These are phyloP conservation scores for Pichia kluyveri DNA, from an alignment of 805 yeast species.

Conservation along the genomic window DNA sequence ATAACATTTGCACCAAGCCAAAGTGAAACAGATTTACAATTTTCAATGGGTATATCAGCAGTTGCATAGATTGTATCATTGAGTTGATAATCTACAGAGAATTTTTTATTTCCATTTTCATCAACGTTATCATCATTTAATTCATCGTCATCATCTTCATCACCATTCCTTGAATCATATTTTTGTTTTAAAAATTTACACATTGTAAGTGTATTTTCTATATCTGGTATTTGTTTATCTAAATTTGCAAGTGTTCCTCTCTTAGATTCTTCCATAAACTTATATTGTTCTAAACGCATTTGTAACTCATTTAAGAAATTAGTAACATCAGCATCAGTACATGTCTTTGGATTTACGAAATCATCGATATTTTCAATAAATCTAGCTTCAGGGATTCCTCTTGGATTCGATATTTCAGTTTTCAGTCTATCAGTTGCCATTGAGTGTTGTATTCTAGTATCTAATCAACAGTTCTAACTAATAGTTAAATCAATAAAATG, in stretches of 20 bases:
- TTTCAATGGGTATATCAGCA: constrained; percentile 60
- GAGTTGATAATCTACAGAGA: constrained; percentile 68
- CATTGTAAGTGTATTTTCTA: constrained; percentile 72
- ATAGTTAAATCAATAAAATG: neutral
- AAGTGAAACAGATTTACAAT: constrained; percentile 53
- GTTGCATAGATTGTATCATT: constrained; percentile 87
- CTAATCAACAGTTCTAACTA: neutral
- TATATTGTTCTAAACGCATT: constrained; percentile 82
- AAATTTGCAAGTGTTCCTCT: constrained; percentile 42
- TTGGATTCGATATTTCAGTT: constrained; percentile 62
- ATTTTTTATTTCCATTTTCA: constrained; percentile 35
- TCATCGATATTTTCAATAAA: constrained; percentile 79
- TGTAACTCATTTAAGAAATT: constrained; percentile 65
- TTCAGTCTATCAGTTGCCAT: constrained; percentile 26
- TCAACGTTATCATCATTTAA: constrained; percentile 21
- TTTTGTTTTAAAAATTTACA: constrained; percentile 50
- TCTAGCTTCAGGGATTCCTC: constrained; percentile 97
- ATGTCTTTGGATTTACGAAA: constrained; percentile 40
- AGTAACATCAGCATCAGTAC: constrained; percentile 26
- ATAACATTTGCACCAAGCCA: constrained; percentile 99
- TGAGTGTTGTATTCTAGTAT: neutral
- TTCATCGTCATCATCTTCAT: constrained; percentile 20
- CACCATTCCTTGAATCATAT: constrained; percentile 26
- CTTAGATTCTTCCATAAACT: constrained; percentile 68
- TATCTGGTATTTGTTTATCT: constrained; percentile 79